These are phyloP conservation scores for Pyrrhoderma noxium DNA, from an alignment of 1,284 basidiomycete genomes.

Conservation along the genomic window DNA sequence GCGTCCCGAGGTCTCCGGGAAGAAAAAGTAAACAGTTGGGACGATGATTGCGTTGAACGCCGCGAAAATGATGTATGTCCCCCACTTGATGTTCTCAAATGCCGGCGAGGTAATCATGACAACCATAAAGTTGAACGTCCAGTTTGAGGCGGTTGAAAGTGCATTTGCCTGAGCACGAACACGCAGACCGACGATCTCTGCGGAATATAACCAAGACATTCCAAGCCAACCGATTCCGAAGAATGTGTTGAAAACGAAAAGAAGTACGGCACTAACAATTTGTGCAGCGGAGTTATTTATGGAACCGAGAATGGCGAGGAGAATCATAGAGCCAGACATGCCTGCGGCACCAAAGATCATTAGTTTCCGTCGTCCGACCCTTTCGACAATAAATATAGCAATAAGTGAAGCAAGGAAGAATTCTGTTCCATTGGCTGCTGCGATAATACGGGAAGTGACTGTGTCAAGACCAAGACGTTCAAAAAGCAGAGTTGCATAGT, in stretches of 20 bases:
- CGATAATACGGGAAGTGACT: conserved; percentile 56
- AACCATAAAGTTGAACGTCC: conserved; percentile 59
- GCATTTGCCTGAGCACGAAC: conserved; percentile 65
- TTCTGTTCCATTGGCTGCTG: conserved; percentile 64
- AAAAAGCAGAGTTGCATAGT: conserved; percentile 41
- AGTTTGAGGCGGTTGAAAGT: conserved; percentile 60
- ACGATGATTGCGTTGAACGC: conserved; percentile 53
- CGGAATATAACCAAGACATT: conserved; percentile 66
- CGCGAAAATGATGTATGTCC: conserved; percentile 41
- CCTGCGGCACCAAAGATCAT: conserved; percentile 65
- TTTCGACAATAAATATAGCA: conserved; percentile 54
- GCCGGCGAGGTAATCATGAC: conserved; percentile 64
- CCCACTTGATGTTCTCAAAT: conserved; percentile 55
- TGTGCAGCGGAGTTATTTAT: conserved; percentile 40
- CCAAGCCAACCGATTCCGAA: conserved; percentile 70
- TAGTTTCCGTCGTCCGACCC: conserved; percentile 53
- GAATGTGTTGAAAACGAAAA: conserved; percentile 65
- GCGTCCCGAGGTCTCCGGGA: conserved; percentile 62
- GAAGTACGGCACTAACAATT: conserved; percentile 50
- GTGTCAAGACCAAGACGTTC: conserved; percentile 53
- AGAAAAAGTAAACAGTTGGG: conserved; percentile 55
- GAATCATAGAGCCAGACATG: conserved; percentile 55
- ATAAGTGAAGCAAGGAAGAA: conserved; percentile 57
- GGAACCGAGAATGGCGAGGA: conserved; percentile 49
- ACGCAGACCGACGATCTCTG: conserved; percentile 56